Conservation (phyloP, 371 early-diverging fungal genomes). For the Mortierella polycephala region DNA sequence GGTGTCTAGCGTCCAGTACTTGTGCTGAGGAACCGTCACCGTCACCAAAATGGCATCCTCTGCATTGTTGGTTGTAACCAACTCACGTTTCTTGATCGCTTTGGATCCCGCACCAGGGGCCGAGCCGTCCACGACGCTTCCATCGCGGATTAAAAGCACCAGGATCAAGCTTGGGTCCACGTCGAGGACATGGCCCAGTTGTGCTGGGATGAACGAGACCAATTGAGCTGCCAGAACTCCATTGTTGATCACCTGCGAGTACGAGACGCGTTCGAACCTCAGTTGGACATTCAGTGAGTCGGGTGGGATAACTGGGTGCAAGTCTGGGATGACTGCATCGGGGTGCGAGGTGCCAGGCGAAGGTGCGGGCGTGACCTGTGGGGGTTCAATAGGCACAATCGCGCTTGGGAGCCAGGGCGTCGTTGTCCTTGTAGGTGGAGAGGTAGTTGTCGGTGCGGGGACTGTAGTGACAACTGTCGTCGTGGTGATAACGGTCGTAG, state of each 20-base stretch:
- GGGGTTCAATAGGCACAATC: slow-evolving; percentile 35
- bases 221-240: slow-evolving; percentile 45
- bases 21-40: slow-evolving; percentile 28
- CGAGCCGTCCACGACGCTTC: neutral
- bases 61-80: slow-evolving; percentile 28
- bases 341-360: slow-evolving; percentile 46
- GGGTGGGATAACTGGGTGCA: slow-evolving; percentile 26
- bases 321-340: slow-evolving; percentile 42
- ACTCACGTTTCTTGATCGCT: slow-evolving; percentile 13
- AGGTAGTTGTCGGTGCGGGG: slow-evolving; percentile 7
- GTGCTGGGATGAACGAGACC: slow-evolving; percentile 45
- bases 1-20: slow-evolving; percentile 20
- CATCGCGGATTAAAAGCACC: slow-evolving; percentile 44
- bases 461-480: slow-evolving; percentile 12
- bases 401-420: slow-evolving; percentile 42
- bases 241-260: slow-evolving; percentile 47
- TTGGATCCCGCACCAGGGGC: neutral
- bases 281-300: slow-evolving; percentile 40
- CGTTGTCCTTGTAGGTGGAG: slow-evolving; percentile 25
- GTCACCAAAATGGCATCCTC: slow-evolving; percentile 31
- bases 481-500: slow-evolving; percentile 16
- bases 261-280: slow-evolving; percentile 45
- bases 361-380: slow-evolving; percentile 25
- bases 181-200: slow-evolving; percentile 21
- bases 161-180: slow-evolving; percentile 23